Base-by-base conservation (phyloP, 352 stramenopile species). In the Pythium aristosporum region DNA sequence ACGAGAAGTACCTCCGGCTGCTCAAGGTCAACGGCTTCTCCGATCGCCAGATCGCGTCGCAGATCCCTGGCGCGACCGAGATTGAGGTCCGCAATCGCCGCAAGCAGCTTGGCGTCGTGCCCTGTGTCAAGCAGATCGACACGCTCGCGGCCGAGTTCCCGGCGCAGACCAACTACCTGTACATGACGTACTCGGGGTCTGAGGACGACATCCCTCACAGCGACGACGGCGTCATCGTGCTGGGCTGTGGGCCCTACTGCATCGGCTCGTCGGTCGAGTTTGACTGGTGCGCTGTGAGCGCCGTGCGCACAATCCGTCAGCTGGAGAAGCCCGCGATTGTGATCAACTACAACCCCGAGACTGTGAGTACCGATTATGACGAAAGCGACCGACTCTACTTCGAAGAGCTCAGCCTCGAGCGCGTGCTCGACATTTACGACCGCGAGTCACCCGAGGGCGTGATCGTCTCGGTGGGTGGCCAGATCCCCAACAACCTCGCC, bases 261-360 rank as follows among this genome's bases (percentile, higher is more conserved):
- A 99, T 99, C 69, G 97, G 97, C 25, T 98, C 86, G 20, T 97
- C 81, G 72, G 96, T 99, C 28, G 97, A 99, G 79, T 99, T 99
- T 69, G 97, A 99, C 82, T 99, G 97, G 97, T 99, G 96, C 71
- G 97, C 94, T 48, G 97, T 99, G 8, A 98, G 82, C 30, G 92
- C 90, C 61, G 89, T 99, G 37, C 89, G 97, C 66, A 94, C 97
- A 59, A 76, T 99, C 41, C 89, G 95, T 42, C 83, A 94, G 69
- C 76, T 96, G 23, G 83, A 80, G 34, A 97, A 98, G 77, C 98
- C 97, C 68, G 94, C 93, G 25, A 98, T 99, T 65, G 97, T 99
- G 50, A 86, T 99, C 55, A 99, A 99, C 85, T 99, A 99, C 91
- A 99, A 99, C 76, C 98, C 98, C 12, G 98, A 99, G 75, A 99